phyloP scores from a whole-genome alignment of 2,329 filamentous ascomycete genomes.

The Lasiodiplodia theobromae region DNA sequence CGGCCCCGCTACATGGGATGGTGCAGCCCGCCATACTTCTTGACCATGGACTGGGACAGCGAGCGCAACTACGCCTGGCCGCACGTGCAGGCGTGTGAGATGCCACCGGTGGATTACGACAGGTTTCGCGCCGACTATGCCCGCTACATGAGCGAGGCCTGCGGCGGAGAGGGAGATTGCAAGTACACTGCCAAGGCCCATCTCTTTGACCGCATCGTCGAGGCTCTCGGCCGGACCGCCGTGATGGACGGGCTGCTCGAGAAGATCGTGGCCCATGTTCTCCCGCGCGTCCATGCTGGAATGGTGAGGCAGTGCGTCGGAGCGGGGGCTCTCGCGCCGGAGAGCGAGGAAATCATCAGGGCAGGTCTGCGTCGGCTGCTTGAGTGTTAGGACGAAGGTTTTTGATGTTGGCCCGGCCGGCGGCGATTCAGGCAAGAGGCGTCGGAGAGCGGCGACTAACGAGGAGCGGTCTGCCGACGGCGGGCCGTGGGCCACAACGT shows the following conservation, averaged over 20 bases:
- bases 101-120: slow-evolving; percentile 4
- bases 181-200: slow-evolving; percentile 16
- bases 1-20: slow-evolving; percentile 23
- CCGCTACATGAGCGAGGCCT: slow-evolving; percentile 27
- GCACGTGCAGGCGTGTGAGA: background rate
- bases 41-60: slow-evolving; percentile 17
- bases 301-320: slow-evolving; percentile 4
- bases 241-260: background rate
- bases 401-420: background rate
- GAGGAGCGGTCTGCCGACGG: slow-evolving; percentile 25
- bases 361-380: background rate
- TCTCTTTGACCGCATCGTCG: background rate
- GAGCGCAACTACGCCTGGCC: background rate
- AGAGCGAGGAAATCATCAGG: background rate
- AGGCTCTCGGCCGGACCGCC: background rate
- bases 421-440: background rate
- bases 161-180: slow-evolving; percentile 5
- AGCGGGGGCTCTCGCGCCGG: background rate
- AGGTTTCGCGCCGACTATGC: slow-evolving; percentile 26
- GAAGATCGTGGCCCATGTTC: background rate
- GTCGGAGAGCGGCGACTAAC: slow-evolving; percentile 24
- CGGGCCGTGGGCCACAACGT: slow-evolving; percentile 1
- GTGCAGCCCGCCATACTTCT: background rate
- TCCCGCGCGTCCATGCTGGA: background rate
- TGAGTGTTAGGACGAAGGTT: background rate